Base-by-base conservation (phyloP, 495 filamentous ascomycete genomes). In the Aspergillus indologenus region DNA sequence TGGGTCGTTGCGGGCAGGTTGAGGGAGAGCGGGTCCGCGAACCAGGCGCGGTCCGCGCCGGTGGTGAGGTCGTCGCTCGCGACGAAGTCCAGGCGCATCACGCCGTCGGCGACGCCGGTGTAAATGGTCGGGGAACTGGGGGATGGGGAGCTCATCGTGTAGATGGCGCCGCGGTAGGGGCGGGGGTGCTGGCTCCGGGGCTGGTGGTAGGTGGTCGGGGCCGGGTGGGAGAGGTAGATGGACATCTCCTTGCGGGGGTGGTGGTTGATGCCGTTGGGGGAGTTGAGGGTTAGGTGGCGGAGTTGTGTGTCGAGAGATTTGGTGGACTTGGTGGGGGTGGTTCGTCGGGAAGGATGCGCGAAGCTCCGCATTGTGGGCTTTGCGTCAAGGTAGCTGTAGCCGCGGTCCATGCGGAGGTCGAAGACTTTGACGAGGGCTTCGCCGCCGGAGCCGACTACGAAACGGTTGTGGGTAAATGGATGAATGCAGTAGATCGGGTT, bases 371-470 rank as follows among this genome's bases (percentile, higher is more conserved):
- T 31, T 48, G 47, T 60, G 29, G 18, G 53, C 42, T 49, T 65
- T 24, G 74, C 61, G 19, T 76, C 64, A 31, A 69, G 72, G 52
- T 76, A 73, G 56, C 59, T 71, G 67, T 80, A 82, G 5, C 69
- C 72, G 8, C 77, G 81, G 11, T 70, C 67, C 72, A 85, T 76
- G 42, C 87, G 83, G 34, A 90, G 67, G 63, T 90, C 85, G 58
- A 88, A 90, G 1, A 87, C 65, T 61, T 88, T 89, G 9, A 90
- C 66, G 17, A 86, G 63, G 45, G 78, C 79, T 62, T 87, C 79
- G 11, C 76, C 76, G 11, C 78, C 77, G 1, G 77, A 77, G 18
- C 86, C 87, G 18, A 79, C 81, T 15, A 87, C 58, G 59, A 90
- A 81, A 6, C 78, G 73, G 60, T 87, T 77, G 20, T 78, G 74